These are phyloP conservation scores for Akanthomyces uredinophilus DNA, from an alignment of 2,329 filamentous ascomycete species.

Conservation along the genomic window DNA sequence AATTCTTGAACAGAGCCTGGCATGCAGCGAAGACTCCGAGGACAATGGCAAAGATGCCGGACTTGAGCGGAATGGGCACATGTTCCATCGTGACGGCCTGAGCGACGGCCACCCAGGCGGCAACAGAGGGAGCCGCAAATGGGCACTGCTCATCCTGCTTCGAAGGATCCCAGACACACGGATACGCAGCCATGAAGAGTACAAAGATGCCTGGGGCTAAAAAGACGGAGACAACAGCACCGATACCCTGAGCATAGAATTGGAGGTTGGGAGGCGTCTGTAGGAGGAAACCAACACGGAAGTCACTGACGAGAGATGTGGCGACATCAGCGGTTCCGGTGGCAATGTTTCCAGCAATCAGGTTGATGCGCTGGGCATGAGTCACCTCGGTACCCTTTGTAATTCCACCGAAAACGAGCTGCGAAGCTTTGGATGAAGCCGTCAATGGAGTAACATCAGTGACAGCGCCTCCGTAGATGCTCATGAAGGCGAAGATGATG, in stretches of 20 bases:
- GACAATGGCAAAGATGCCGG: constrained; percentile 51
- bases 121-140: constrained; percentile 58
- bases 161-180: constrained; percentile 54
- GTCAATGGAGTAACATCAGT: constrained; percentile 54
- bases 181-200: constrained; percentile 63
- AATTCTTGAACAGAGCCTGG: constrained; percentile 50
- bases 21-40: constrained; percentile 46
- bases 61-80: constrained; percentile 52
- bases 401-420: constrained; percentile 61
- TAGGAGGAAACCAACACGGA: constrained; percentile 64
- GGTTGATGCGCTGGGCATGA: constrained; percentile 58
- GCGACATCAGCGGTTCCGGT: constrained; percentile 51
- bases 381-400: constrained; percentile 47
- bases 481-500: constrained; percentile 49
- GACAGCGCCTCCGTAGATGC: constrained; percentile 37
- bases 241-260: constrained; percentile 60
- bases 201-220: constrained; percentile 63
- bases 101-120: constrained; percentile 62
- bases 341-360: constrained; percentile 56
- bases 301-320: constrained; percentile 54
- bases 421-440: constrained; percentile 57
- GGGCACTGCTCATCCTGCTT: constrained; percentile 42
- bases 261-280: constrained; percentile 60
- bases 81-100: constrained; percentile 50
- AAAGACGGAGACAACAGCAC: constrained; percentile 60